A percentile compares a stretch with the other conserved stretches of the same genome.
phyloP scores from a whole-genome alignment of 352 stramenopile species.

The Phytopythium helicoides region DNA sequence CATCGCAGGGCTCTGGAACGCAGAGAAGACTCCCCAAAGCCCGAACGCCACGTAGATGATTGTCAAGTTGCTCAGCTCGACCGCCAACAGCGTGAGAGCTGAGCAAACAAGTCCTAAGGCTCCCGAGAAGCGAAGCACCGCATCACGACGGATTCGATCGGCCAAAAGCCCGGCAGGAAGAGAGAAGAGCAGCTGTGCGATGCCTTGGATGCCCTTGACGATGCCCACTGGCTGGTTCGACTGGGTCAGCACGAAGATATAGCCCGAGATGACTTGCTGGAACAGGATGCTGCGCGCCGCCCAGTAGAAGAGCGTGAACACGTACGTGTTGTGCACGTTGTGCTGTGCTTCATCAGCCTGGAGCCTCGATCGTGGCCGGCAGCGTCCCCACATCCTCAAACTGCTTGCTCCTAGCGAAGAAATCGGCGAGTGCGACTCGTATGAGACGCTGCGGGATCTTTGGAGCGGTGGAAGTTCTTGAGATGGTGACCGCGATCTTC shows the following conservation, averaged over 20 bases:
- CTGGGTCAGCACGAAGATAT: slow-evolving; percentile 71
- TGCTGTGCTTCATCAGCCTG: slow-evolving; percentile 16
- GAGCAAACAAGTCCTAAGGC: slow-evolving; percentile 43
- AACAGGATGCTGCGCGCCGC: slow-evolving; percentile 73
- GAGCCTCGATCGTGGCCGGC: background rate
- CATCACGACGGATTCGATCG: slow-evolving; percentile 67
- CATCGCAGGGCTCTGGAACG: slow-evolving; percentile 66
- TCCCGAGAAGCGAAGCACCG: slow-evolving; percentile 60
- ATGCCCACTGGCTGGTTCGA: slow-evolving; percentile 78
- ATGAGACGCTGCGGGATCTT: background rate
- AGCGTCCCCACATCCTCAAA: background rate
- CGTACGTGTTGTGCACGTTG: slow-evolving; percentile 66
- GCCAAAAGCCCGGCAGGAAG: slow-evolving; percentile 61
- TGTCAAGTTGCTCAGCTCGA: slow-evolving; percentile 40
- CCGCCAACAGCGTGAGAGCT: slow-evolving; percentile 53
- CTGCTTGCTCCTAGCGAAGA: background rate
- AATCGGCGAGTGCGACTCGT: background rate
- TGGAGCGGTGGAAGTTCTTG: background rate
- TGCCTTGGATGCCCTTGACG: slow-evolving; percentile 80
- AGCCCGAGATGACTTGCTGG: slow-evolving; percentile 73
- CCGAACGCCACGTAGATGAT: slow-evolving; percentile 63
- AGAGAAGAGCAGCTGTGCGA: slow-evolving; percentile 75
- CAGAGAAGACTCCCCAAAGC: slow-evolving; percentile 66
- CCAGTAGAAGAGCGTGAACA: slow-evolving; percentile 80
- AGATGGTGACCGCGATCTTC: background rate